These are phyloP conservation scores for Auricularia sp. DNA, from an alignment of 768 basidiomycete species.

Conservation along the genomic window DNA sequence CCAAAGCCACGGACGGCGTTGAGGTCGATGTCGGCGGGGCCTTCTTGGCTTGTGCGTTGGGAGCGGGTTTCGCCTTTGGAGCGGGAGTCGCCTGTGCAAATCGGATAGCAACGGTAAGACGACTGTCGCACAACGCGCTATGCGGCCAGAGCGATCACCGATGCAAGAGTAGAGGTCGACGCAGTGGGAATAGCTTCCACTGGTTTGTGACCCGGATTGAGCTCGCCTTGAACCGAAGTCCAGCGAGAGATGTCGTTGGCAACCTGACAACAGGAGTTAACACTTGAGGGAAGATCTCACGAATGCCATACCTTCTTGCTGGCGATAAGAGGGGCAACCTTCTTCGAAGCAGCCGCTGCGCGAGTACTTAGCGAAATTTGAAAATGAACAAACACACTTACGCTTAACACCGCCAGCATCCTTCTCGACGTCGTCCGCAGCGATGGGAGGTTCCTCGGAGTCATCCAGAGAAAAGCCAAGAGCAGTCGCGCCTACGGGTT, in stretches of 20 bases:
- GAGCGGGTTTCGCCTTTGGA: neutral
- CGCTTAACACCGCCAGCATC: conserved; percentile 38
- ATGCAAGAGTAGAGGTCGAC: conserved; percentile 17
- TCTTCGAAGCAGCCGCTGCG: conserved; percentile 37
- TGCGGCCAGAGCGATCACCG: conserved; percentile 7
- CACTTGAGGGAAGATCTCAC: neutral
- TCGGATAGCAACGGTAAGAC: neutral
- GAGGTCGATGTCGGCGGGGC: neutral
- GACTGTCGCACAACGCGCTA: conserved; percentile 7
- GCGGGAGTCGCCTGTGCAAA: conserved; percentile 21
- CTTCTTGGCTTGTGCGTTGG: neutral
- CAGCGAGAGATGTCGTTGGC: conserved; percentile 90
- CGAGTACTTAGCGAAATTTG: neutral
- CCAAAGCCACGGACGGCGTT: conserved; percentile 24
- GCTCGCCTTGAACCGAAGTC: conserved; percentile 90
- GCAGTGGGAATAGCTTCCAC: conserved; percentile 11
- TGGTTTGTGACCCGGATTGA: conserved; percentile 30
- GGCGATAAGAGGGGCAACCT: conserved; percentile 70
- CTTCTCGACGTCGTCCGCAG: conserved; percentile 29
- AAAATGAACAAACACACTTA: conserved; percentile 20
- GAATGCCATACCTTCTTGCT: conserved; percentile 62
- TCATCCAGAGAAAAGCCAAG: conserved; percentile 67
- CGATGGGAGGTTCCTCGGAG: conserved; percentile 20
- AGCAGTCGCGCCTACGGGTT: conserved; percentile 11
- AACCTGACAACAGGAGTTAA: conserved; percentile 36